phyloP scores from a whole-genome alignment of 2,329 filamentous ascomycete genomes.

The Fusarium graminum region DNA sequence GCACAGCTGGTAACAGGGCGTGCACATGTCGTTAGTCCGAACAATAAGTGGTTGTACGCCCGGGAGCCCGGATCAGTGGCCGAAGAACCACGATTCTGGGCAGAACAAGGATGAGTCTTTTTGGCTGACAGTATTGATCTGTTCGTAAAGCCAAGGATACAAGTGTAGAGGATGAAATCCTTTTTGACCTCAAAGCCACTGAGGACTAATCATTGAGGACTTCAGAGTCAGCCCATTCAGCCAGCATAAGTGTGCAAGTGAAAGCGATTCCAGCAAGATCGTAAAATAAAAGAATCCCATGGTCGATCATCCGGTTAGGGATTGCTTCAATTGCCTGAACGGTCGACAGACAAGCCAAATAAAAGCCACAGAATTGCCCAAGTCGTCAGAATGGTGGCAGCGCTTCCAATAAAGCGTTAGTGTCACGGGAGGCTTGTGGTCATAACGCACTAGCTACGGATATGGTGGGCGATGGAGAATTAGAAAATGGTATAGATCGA shows the following conservation, averaged over 20 bases:
- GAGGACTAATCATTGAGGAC: neutral
- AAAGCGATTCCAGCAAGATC: slow-evolving; percentile 28
- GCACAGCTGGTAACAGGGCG: slow-evolving; percentile 35
- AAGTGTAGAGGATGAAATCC: neutral
- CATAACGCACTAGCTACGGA: slow-evolving; percentile 35
- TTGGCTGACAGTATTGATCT: neutral
- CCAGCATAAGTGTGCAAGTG: slow-evolving; percentile 18
- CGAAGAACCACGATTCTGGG: slow-evolving; percentile 17
- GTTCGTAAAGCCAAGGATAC: neutral
- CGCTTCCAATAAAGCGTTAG: slow-evolving; percentile 44
- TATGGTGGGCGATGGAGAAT: slow-evolving; percentile 32
- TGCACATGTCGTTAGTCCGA: slow-evolving; percentile 40
- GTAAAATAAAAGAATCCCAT: slow-evolving; percentile 43
- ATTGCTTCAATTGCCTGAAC: slow-evolving; percentile 13
- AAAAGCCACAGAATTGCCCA: slow-evolving; percentile 32
- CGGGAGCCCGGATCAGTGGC: slow-evolving; percentile 32
- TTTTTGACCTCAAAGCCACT: neutral
- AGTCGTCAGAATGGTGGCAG: slow-evolving; percentile 30
- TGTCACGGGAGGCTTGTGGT: slow-evolving; percentile 47
- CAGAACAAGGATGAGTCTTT: slow-evolving; percentile 10
- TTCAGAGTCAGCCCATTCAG: slow-evolving; percentile 4
- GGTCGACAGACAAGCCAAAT: slow-evolving; percentile 29
- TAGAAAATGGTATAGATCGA: slow-evolving; percentile 42
- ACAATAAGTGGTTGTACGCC: slow-evolving; percentile 34
- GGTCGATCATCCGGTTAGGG: slow-evolving; percentile 24